phyloP scores from a whole-genome alignment of 2,329 filamentous ascomycete species.

The Alternaria ventricosa region DNA sequence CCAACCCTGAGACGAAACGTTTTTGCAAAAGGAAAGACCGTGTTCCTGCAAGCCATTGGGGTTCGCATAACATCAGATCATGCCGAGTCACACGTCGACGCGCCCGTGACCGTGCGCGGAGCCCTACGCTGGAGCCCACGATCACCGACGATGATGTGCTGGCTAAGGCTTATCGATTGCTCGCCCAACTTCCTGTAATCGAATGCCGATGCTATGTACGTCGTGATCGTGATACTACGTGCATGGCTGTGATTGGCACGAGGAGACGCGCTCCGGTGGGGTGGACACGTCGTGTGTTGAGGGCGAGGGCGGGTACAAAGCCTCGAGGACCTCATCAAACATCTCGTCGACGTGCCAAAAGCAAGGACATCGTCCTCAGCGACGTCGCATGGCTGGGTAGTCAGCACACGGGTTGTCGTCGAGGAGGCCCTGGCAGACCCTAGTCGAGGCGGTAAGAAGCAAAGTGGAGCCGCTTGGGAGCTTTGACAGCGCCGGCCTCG shows the following conservation, averaged over 20 bases:
- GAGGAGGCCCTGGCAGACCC: neutral
- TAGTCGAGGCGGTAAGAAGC: conserved; percentile 20
- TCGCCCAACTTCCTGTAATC: conserved; percentile 2
- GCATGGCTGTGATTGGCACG: conserved; percentile 21
- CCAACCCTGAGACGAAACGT: conserved; percentile 27
- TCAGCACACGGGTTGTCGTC: neutral
- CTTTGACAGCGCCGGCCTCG: conserved; percentile 2
- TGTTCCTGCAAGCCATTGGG: conserved; percentile 25
- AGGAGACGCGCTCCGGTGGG: neutral
- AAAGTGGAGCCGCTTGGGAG: conserved; percentile 13
- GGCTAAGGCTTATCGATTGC: neutral
- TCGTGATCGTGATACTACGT: conserved; percentile 26
- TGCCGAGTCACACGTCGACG: conserved; percentile 23
- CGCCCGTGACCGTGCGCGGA: conserved; percentile 5
- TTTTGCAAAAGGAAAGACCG: conserved; percentile 4
- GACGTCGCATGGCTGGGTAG: neutral
- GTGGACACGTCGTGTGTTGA: conserved; percentile 4
- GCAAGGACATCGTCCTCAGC: neutral
- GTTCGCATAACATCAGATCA: conserved; percentile 21
- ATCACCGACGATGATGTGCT: neutral
- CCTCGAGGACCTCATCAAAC: neutral
- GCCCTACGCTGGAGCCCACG: neutral
- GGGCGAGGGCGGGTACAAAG: conserved; percentile 9
- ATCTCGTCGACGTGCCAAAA: neutral
- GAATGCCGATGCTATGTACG: conserved; percentile 1